Evolutionary conservation across 1,284 basidiomycete species (phyloP), one percentile per base, ranked within the genome.

Genomic region (Neotropicomus parvogracilis): DNA sequence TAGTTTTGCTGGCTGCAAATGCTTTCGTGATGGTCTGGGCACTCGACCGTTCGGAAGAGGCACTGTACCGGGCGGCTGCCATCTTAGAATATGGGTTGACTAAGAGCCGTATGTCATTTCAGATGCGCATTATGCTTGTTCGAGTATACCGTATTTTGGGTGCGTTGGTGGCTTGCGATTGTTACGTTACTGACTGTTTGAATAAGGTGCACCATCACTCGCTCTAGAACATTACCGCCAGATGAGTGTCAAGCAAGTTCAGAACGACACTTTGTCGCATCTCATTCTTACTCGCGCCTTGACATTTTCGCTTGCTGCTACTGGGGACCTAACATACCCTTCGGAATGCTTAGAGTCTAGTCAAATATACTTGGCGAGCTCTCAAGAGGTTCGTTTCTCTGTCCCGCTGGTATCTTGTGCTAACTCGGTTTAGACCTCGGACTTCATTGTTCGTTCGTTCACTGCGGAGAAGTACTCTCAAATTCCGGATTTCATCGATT

Each of bases 241-340:
- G 19, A 75, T 93, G 70, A 78, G 81, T 49, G 71, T 89, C 54
- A 92, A 91, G 65, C 85, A 90, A 58, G 77, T 93, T 21, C 91
- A 94, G 64, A 78, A 83, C 50, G 91, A 94, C 59, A 93, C 91
- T 0, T 74, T 94, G 6, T 88, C 88, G 5, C 88, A 94, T 61
- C 78, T 89, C 48, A 67, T 90, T 38, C 75, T 91, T 29, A 81
- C 87, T 16, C 78, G 91, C 24, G 77, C 82, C n/a, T 80, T 83
- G n/a, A 85, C 81, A 1, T 93, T 89, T 69, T 88, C 86, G 3
- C 68, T 86, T 34, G 82, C 83, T 38, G 74, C 83, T 4, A 76
- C 73, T 13, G 87, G 86, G 2, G 88, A 89, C 57, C 67, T 89
- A 35, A 83, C 84, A 2, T 77, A 81, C 64, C 73, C 77, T 26